These are phyloP conservation scores for Neoboletus magnificus DNA, from an alignment of 768 basidiomycete species.

Conservation along the genomic window DNA sequence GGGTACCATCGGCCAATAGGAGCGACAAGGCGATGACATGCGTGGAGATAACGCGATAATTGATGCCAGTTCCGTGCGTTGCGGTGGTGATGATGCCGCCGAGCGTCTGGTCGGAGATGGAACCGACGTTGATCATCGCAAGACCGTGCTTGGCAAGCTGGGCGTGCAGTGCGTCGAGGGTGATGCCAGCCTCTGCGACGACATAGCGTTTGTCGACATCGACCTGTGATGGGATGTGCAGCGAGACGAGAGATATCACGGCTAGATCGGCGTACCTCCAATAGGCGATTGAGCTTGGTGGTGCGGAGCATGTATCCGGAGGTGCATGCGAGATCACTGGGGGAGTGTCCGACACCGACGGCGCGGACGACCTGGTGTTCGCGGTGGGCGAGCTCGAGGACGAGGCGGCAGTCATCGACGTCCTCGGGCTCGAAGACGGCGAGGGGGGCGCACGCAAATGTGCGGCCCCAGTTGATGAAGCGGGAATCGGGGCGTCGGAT, in stretches of 20 bases:
- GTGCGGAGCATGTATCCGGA: constrained; percentile 82
- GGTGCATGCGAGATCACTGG: constrained; percentile 91
- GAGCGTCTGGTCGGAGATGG: constrained; percentile 94
- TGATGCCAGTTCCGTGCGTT: constrained; percentile 88
- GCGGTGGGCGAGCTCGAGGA: constrained; percentile 78
- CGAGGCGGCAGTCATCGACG: constrained; percentile 62
- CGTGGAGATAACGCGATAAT: constrained; percentile 77
- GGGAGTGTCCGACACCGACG: constrained; percentile 89
- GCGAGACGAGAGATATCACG: background rate
- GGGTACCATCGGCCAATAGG: constrained; percentile 71
- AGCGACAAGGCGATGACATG: constrained; percentile 74
- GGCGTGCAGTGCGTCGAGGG: constrained; percentile 68
- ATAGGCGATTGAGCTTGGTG: constrained; percentile 62
- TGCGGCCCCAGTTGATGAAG: constrained; percentile 87
- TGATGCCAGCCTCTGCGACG: constrained; percentile 75
- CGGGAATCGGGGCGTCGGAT: constrained; percentile 28
- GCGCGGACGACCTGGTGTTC: constrained; percentile 72
- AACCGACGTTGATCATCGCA: constrained; percentile 90
- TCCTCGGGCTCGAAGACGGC: constrained; percentile 74
- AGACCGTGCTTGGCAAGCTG: constrained; percentile 63
- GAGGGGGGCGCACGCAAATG: constrained; percentile 66
- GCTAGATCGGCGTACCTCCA: constrained; percentile 60
- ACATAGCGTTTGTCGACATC: constrained; percentile 64
- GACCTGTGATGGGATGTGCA: constrained; percentile 44
- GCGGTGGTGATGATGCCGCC: constrained; percentile 92